These are phyloP conservation scores for Zygoascus flipseniorum DNA, from an alignment of 805 yeast genomes.

Conservation along the genomic window DNA sequence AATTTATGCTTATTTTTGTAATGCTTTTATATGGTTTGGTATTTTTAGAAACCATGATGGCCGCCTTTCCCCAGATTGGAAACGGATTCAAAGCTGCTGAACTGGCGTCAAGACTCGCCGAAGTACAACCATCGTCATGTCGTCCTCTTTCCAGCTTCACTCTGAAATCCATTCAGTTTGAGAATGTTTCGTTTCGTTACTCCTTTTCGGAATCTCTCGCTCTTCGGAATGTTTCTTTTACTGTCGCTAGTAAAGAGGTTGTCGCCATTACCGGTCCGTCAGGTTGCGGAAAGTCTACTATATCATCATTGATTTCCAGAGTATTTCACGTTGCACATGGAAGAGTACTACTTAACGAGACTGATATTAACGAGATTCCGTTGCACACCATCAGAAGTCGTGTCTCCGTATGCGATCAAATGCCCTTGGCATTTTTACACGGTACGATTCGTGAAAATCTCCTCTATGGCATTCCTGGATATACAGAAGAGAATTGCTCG, in stretches of 20 bases:
- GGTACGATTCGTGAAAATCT: constrained; percentile 70
- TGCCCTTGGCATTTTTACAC: constrained; percentile 53
- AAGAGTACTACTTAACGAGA: constrained; percentile 37
- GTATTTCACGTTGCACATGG: constrained; percentile 39
- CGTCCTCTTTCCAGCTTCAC: background rate
- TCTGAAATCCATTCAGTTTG: constrained; percentile 30
- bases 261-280: constrained; percentile 76
- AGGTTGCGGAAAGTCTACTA: constrained; percentile 88
- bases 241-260: constrained; percentile 33
- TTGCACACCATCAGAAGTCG: constrained; percentile 40
- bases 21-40: constrained; percentile 66
- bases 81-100: constrained; percentile 42
- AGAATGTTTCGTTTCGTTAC: constrained; percentile 37
- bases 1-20: constrained; percentile 60
- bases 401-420: constrained; percentile 69
- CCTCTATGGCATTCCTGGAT: constrained; percentile 37
- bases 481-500: background rate
- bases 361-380: constrained; percentile 40
- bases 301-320: constrained; percentile 48
- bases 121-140: background rate
- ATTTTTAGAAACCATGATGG: constrained; percentile 49
- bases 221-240: constrained; percentile 37
- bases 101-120: background rate
- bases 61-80: constrained; percentile 68
- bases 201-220: constrained; percentile 29